phyloP scores from a whole-genome alignment of 441 rosid species.

The Populus hybrid region DNA sequence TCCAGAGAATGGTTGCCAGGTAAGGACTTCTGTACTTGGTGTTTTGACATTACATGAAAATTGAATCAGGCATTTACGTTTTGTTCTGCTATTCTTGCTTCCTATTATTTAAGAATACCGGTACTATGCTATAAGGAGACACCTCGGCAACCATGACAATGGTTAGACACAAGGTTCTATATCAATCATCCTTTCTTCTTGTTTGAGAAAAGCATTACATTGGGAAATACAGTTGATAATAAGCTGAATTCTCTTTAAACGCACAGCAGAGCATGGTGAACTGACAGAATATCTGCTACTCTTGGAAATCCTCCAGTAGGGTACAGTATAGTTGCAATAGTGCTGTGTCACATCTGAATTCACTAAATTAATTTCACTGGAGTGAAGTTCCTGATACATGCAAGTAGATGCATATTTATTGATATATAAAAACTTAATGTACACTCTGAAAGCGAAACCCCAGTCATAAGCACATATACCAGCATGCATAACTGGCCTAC shows the following conservation, averaged over 20 bases:
- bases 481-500: neutral
- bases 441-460: neutral
- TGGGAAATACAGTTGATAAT: neutral
- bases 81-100: neutral
- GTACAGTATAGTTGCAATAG: neutral
- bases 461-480: neutral
- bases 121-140: neutral
- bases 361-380: neutral
- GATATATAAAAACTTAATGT: neutral
- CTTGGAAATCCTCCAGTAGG: neutral
- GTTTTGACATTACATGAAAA: neutral
- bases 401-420: neutral
- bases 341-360: neutral
- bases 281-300: neutral
- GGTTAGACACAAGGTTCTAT: too few species aligned
- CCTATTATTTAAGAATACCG: neutral
- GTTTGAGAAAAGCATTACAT: neutral
- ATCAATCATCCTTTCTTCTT: neutral
- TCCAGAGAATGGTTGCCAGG: constrained; percentile 54
- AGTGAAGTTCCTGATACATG: neutral
- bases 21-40: constrained; percentile 18
- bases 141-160: too few species aligned
- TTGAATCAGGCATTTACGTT: neutral
- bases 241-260: neutral
- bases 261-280: neutral